Percentiles rank a stretch among this genome's conserved stretches.
These are phyloP conservation scores for Phoenix dactylifera DNA, from an alignment of 176 grass and related monocot species.

Conservation along the genomic window DNA sequence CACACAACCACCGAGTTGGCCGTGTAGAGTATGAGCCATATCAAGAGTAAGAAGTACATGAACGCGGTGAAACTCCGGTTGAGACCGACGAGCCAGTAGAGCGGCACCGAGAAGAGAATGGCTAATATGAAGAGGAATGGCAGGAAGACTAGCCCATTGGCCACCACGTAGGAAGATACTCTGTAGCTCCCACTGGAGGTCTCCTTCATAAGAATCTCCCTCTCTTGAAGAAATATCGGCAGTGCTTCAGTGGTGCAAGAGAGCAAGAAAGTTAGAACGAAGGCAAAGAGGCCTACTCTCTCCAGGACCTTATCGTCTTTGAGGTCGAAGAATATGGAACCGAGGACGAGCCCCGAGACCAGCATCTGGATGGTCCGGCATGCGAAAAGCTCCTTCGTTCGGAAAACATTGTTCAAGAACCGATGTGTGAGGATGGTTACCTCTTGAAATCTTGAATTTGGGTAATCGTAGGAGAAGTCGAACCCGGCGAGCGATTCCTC, in stretches of 20 bases:
- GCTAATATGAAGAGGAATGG: slow-evolving; percentile 58
- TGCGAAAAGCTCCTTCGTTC: slow-evolving; percentile 59
- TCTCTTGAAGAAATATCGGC: slow-evolving; percentile 24
- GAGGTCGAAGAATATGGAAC: slow-evolving; percentile 70
- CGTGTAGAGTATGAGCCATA: slow-evolving; percentile 74
- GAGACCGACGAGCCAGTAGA: slow-evolving; percentile 64
- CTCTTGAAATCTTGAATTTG: slow-evolving; percentile 41
- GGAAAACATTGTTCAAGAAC: slow-evolving; percentile 62
- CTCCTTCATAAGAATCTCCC: slow-evolving; percentile 76
- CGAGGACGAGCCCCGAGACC: slow-evolving; percentile 39
- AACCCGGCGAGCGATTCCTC: slow-evolving; percentile 18
- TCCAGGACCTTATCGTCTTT: slow-evolving; percentile 48
- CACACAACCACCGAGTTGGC: slow-evolving; percentile 76
- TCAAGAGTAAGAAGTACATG: slow-evolving; percentile 50
- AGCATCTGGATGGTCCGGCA: slow-evolving; percentile 54
- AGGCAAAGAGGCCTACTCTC: slow-evolving; percentile 31
- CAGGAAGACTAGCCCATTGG: slow-evolving; percentile 55
- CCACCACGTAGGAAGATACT: slow-evolving; percentile 52
- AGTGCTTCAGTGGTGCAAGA: slow-evolving; percentile 2
- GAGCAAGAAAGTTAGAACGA: not conserved
- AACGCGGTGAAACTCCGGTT: slow-evolving; percentile 31
- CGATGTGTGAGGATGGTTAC: slow-evolving; percentile 47
- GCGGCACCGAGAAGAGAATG: slow-evolving; percentile 45
- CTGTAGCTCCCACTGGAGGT: slow-evolving; percentile 55
- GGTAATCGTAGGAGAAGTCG: slow-evolving; percentile 15